Evolutionary conservation across 202 grass and related monocot genomes (phyloP), one percentile per base, ranked within the genome.

Genomic region (Panicum virgatum): DNA sequence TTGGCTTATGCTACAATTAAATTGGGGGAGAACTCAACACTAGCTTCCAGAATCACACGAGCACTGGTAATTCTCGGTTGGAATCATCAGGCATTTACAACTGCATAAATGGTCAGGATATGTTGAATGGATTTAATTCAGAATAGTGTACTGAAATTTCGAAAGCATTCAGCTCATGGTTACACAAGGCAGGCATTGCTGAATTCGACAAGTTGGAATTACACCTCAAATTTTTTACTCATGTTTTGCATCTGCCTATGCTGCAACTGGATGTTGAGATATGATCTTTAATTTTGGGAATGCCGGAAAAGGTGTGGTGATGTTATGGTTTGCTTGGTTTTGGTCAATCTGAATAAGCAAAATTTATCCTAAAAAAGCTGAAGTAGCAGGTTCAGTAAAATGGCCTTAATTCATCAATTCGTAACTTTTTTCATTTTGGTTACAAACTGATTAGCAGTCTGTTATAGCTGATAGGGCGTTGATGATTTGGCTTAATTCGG

Each of bases 1-100:
- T 79, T 83, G 73, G 47, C 72, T 81, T n/a, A 9, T 2, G 27
- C 27, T 72, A 22, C 40, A 72, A 82, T 82, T 66, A 39, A 58
- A 58, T 81, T 6, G 37, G 58, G 39, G 73, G 72, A 8, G 73
- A 42, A 18, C 2, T 52, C 16, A 38, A 62, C 23, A 27, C 57
- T 52, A 66, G 6, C 66, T 80, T 48, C 69, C 29, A 48, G 69
- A 75, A 74, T 46, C 15, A 70, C 10, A 80, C 6, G 37, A 68
- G 19, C 2, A 53, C 26, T 85, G 22, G 22, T 67, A 83, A 36
- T 74, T 16, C 58, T 38, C 4, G 52, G 11, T 32, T 78, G 5
- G 27, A n/a, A 67, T 43, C 43, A 37, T 68, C 26, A 76, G 7
- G 42, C 56, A 85, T 65, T 77, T 81, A 32, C 37, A 38, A 75